Evolutionary conservation across 129 eudicot species (phyloP).

Genomic region (Heracleum sosnowskyi): DNA sequence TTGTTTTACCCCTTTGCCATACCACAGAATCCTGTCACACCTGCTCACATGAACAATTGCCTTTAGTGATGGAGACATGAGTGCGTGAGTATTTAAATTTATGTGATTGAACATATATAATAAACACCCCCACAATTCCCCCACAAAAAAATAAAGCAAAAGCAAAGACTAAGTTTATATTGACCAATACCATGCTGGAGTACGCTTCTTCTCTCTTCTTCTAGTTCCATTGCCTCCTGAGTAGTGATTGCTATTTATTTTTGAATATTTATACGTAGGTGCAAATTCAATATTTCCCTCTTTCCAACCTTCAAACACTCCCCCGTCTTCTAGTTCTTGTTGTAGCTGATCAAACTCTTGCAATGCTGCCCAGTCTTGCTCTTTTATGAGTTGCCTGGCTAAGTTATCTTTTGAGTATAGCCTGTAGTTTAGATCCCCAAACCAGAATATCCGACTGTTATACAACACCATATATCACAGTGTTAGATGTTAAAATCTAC

Average conservation of each 20-base stretch:
- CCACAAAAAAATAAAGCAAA: background rate
- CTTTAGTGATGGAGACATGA: too few relatives aligned
- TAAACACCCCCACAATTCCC: background rate
- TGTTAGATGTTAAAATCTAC: constrained; percentile 8
- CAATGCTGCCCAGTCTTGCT: constrained; percentile 62
- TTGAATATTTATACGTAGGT: constrained; percentile 82
- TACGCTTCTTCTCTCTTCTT: constrained; percentile 78
- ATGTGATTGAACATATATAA: background rate
- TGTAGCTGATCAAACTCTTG: constrained; percentile 74
- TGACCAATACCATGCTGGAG: constrained; percentile 77
- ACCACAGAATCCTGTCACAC: constrained; percentile 97
- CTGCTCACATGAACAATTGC: constrained; percentile 30
- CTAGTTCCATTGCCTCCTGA: constrained; percentile 58
- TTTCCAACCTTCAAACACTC: constrained; percentile 89
- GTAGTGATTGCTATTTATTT: constrained; percentile 59
- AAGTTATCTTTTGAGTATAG: constrained; percentile 51
- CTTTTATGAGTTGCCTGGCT: constrained; percentile 70
- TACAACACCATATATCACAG: constrained; percentile 22
- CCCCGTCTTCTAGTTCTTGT: constrained; percentile 57
- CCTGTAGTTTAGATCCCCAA: constrained; percentile 94
- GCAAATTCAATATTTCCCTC: constrained; percentile 88
- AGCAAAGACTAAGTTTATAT: background rate
- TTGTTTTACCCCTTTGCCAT: constrained; percentile 84
- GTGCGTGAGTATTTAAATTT: background rate
- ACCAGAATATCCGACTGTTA: constrained; percentile 89